These are phyloP conservation scores for Yarrowia osloensis DNA, from an alignment of 805 yeast genomes.

Conservation along the genomic window DNA sequence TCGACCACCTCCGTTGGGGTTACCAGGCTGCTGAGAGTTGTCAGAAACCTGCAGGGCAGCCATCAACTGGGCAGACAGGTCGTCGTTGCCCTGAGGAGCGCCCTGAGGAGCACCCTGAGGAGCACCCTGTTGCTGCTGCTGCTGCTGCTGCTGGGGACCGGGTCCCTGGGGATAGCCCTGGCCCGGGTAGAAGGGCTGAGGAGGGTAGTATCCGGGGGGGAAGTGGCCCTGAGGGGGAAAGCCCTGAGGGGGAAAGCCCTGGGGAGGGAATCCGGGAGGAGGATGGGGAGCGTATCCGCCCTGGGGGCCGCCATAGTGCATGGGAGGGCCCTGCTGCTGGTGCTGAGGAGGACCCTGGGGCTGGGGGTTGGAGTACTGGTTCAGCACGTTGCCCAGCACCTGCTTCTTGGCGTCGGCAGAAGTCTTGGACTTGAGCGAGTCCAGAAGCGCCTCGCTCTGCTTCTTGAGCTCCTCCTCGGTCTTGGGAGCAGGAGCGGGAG, in stretches of 20 bases:
- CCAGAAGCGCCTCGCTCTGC: slow-evolving; percentile 23
- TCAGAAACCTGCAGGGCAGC: slow-evolving; percentile 34
- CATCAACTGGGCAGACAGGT: slow-evolving; percentile 37
- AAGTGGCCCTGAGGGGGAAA: slow-evolving; percentile 24
- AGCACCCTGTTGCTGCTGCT: background rate
- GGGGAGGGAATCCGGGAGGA: slow-evolving; percentile 22
- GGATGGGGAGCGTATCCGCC: slow-evolving; percentile 17
- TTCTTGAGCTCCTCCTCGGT: slow-evolving; percentile 29
- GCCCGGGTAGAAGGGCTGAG: slow-evolving; percentile 25
- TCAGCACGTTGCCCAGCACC: slow-evolving; percentile 26
- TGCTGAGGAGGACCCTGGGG: slow-evolving; percentile 18
- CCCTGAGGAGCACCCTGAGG: background rate
- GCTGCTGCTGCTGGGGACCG: background rate
- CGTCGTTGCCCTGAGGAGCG: slow-evolving; percentile 30
- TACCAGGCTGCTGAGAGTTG: slow-evolving; percentile 8
- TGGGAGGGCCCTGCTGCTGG: slow-evolving; percentile 16
- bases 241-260: slow-evolving; percentile 30
- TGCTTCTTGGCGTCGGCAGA: slow-evolving; percentile 24
- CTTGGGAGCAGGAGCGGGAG: slow-evolving; percentile 25
- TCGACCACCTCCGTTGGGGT: slow-evolving; percentile 32
- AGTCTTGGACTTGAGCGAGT: slow-evolving; percentile 28
- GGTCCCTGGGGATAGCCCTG: slow-evolving; percentile 4
- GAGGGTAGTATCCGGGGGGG: slow-evolving; percentile 27
- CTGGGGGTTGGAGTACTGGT: slow-evolving; percentile 29
- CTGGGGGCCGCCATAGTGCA: slow-evolving; percentile 24